Evolutionary conservation across 2,329 filamentous ascomycete genomes (phyloP), one percentile per base, ranked within the genome.

Genomic region (Mycocentrospora acerina): DNA sequence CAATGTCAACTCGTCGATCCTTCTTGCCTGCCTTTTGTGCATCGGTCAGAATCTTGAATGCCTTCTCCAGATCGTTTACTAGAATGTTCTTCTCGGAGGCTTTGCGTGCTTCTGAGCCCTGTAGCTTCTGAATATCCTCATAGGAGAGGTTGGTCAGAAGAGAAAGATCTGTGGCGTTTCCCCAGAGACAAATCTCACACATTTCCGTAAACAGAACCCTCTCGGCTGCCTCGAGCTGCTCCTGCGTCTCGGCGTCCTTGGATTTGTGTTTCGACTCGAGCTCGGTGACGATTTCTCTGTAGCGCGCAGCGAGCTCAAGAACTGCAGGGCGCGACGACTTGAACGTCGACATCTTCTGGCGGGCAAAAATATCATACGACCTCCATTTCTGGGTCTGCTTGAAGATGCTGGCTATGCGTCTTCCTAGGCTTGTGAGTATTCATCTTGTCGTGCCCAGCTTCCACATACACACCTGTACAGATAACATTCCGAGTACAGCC

Each of bases 101-200:
- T 66, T 95, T 94, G 50, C 91, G 80, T 10, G 91, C 90, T 57
- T 90, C 79, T 7, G 87, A 84, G 12, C 91, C 91, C 72, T 98
- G 93, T 8, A 97, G 78, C 68, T 95, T 95, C 71, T 97, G 91
- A 51, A 98, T 94, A 60, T 97, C 93, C 57, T 96, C 90, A 67
- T 95, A 95, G 2, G 86, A 88, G 39, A 96, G 78, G 55, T 85
- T 90, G 0, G 90, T 95, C 38, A 97, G 76, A 14, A 97, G 83
- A 0, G 89, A 95, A 11, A 97, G 76, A 66, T 97, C 93, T 0
- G 91, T 97, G 2, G 91, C 93, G 66, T 97, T 97, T 9, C 91
- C 91, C 91, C 91, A 97, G 2, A 97, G 79, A 64, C 90, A 96
- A 55, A 96, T 93, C 74, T 96, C 89, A 68, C 85, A 90, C 86